Conservation (phyloP, 2,329 filamentous ascomycete species). For the Cladosporium colombiae region DNA sequence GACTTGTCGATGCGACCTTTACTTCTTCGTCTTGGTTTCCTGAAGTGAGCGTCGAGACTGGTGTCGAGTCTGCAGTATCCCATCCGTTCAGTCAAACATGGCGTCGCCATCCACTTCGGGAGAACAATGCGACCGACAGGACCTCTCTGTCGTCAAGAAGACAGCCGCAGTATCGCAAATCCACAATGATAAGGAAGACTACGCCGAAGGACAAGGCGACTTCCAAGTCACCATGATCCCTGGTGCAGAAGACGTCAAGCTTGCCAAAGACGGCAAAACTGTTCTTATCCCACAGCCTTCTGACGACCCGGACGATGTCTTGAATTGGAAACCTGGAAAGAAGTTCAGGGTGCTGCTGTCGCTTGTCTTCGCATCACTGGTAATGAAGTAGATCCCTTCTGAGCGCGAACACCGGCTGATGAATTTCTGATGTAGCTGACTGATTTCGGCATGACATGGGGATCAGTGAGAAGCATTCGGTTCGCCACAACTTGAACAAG, state of each 20-base stretch:
- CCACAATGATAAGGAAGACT: background rate
- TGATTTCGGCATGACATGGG: background rate
- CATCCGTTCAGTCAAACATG: background rate
- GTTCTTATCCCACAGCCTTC: conserved; percentile 22
- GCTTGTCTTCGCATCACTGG: conserved; percentile 25
- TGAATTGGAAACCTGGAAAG: conserved; percentile 25
- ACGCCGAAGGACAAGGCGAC: background rate
- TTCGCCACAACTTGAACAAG: background rate
- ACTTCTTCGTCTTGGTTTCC: too few relatives aligned
- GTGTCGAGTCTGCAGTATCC: too few relatives aligned
- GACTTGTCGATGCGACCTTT: too few relatives aligned
- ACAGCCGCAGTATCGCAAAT: background rate
- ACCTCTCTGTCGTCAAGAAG: background rate
- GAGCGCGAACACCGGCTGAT: background rate
- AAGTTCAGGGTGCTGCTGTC: conserved; percentile 32
- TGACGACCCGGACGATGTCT: conserved; percentile 20
- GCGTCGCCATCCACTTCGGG: background rate
- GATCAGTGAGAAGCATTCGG: background rate
- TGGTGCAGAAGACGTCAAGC: conserved; percentile 9
- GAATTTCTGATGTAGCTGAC: background rate
- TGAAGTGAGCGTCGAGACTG: too few relatives aligned
- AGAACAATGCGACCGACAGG: background rate
- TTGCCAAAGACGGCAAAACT: conserved; percentile 17
- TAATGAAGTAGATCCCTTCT: background rate
- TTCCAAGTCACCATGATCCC: background rate